phyloP scores from a whole-genome alignment of 1,284 basidiomycete genomes.

The Xerocomus tenax region DNA sequence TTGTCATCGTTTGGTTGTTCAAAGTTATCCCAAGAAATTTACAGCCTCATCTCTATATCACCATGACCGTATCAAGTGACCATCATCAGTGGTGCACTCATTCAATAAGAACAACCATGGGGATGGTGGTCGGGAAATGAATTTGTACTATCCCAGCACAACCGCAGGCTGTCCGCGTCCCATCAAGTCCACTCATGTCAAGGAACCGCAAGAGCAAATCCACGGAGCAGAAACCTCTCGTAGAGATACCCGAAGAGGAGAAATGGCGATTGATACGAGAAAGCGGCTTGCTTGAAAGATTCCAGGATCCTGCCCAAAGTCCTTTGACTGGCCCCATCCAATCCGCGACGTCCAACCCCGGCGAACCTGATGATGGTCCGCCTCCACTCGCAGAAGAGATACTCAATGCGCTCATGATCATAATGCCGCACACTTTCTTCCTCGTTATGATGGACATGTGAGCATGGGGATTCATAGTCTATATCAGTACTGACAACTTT shows the following conservation, averaged over 20 bases:
- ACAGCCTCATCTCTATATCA: too few relatives aligned
- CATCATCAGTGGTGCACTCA: background rate
- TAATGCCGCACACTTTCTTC: slow-evolving; percentile 64
- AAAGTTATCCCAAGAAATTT: background rate
- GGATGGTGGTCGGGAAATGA: background rate
- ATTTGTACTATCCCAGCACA: background rate
- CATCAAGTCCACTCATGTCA: slow-evolving; percentile 26
- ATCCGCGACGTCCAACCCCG: background rate
- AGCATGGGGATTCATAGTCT: slow-evolving; percentile 24
- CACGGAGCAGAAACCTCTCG: slow-evolving; percentile 16
- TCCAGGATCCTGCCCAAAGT: slow-evolving; percentile 17
- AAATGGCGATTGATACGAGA: slow-evolving; percentile 68
- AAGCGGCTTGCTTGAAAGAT: slow-evolving; percentile 52
- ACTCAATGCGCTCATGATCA: slow-evolving; percentile 50
- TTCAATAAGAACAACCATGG: background rate
- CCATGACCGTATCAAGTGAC: background rate
- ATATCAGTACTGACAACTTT: slow-evolving; percentile 2
- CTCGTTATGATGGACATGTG: slow-evolving; percentile 73
- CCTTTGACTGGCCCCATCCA: background rate
- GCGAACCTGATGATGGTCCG: slow-evolving; percentile 26
- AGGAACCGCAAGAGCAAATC: slow-evolving; percentile 32
- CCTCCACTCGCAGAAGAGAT: slow-evolving; percentile 58
- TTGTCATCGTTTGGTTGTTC: slow-evolving; percentile 7
- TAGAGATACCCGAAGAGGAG: slow-evolving; percentile 62
- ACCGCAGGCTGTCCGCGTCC: background rate